Evolutionary conservation across 2,329 filamentous ascomycete genomes (phyloP), one percentile per base, ranked within the genome.

Genomic region (Calonectria pteridis): DNA sequence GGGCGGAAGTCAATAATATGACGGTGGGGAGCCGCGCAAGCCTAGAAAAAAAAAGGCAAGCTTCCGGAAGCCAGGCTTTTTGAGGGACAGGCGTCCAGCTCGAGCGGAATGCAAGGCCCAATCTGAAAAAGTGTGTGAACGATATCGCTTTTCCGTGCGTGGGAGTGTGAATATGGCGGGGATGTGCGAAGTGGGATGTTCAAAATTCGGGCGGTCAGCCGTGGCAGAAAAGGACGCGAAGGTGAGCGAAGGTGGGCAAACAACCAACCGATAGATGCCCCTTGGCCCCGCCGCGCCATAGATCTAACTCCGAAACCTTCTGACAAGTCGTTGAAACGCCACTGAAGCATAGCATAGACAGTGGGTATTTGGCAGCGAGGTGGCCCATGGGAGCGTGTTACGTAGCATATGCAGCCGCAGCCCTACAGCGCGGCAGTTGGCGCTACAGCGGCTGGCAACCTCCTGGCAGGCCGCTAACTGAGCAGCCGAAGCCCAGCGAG

Each of bases 171-270:
- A 49, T 71, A 73, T 73, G 59, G 63, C 31, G 67, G 66, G 63
- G 62, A 37, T 67, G 28, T 35, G 78, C 72, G 71, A 68, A 69
- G 72, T 71, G 33, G 69, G 71, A 64, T 77, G 77, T 71, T 62
- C 71, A 76, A 81, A 81, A 78, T 75, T 76, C 75, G 62, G 74
- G 82, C 82, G 82, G 82, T 83, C 73, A 62, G 26, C 2, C 3
- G 1, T 10, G 82, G 82, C 82, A 84, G 76, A 79, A 82, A 75
- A n/a, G 2, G 26, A n/a, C 28, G 13, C n/a, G n/a, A n/a, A 33
- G 14, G 59, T 4, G 40, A 40, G 40, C 33, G 37, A 64, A 31
- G 18, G n/a, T 13, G 6, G 40, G 28, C 7, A 28, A 28, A 20
- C 55, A 28, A 62, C 33, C 55, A 62, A 62, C 55, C 33, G 23